A percentile compares a stretch with the other conserved stretches of the same genome.
These are phyloP conservation scores for Rhizoctonia solani DNA, from an alignment of 1,284 basidiomycete genomes.

Conservation along the genomic window DNA sequence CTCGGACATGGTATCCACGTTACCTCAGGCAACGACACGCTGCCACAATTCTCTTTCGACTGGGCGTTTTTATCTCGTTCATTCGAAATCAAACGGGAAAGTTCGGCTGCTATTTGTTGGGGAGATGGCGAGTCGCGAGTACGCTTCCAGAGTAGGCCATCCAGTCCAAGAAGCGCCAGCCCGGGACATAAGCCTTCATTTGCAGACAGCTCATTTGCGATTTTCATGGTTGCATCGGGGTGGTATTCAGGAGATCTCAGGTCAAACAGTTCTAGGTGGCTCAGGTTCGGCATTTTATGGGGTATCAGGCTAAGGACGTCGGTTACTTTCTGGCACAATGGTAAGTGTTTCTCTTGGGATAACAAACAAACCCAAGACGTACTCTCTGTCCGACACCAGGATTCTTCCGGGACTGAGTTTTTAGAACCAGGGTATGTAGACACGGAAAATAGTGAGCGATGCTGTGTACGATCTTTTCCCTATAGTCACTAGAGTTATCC, in stretches of 20 bases:
- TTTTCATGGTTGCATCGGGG: neutral
- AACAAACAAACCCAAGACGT: too few relatives aligned
- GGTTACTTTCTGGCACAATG: neutral
- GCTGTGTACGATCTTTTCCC: neutral
- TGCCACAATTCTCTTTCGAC: neutral
- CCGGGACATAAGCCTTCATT: slow-evolving; percentile 3
- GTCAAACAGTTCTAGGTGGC: slow-evolving; percentile 9
- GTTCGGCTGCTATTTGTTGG: neutral
- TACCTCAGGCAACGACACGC: neutral
- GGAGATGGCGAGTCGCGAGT: neutral
- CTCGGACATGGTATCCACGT: slow-evolving; percentile 17
- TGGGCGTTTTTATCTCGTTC: neutral
- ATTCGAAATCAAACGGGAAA: neutral
- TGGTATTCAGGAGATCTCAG: neutral
- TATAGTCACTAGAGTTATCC: neutral
- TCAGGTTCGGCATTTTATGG: neutral
- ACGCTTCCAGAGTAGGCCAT: slow-evolving; percentile 15
- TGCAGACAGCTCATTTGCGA: neutral
- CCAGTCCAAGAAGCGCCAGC: neutral
- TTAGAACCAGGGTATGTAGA: slow-evolving; percentile 1
- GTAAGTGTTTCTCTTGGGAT: too few relatives aligned
- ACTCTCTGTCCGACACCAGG: too few relatives aligned
- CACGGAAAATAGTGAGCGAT: neutral
- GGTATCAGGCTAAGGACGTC: slow-evolving; percentile 2
- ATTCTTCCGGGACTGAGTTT: neutral